These are phyloP conservation scores for Pterothamnion heteromorphum DNA, from an alignment of 31 red algal species.

Conservation along the genomic window DNA sequence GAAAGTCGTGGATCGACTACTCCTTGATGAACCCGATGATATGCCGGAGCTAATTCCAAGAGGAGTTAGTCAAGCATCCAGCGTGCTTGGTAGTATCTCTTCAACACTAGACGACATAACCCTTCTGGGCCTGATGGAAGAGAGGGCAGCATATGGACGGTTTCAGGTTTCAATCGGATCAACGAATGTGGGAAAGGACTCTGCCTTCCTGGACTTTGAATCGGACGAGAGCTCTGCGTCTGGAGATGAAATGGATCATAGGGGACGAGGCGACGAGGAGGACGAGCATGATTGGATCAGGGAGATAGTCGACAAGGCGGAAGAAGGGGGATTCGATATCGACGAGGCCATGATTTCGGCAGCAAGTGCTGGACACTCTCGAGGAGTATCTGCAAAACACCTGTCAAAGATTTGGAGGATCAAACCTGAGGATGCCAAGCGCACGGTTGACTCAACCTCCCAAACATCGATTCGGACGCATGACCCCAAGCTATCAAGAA, in stretches of 20 bases:
- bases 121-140: not conserved
- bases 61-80: not conserved
- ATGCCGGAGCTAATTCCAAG: too few species aligned
- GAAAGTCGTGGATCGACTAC: not conserved
- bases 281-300: not conserved
- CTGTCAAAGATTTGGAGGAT: not conserved
- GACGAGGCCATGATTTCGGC: not conserved
- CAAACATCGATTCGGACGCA: not conserved
- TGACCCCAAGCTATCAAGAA: not conserved
- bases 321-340: not conserved
- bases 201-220: too few species aligned
- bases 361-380: not conserved
- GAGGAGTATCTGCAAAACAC: not conserved
- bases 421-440: not conserved
- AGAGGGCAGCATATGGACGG: not conserved
- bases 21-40: too few species aligned
- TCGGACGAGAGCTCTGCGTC: too few species aligned
- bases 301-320: not conserved
- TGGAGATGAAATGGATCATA: too few species aligned
- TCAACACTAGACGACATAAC: not conserved
- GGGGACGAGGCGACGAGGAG: too few species aligned
- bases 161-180: not conserved
- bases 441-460: not conserved
- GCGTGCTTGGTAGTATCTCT: not conserved
- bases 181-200: not conserved